phyloP scores from a whole-genome alignment of 129 eudicot genomes.

The Ambrosia trifida region DNA sequence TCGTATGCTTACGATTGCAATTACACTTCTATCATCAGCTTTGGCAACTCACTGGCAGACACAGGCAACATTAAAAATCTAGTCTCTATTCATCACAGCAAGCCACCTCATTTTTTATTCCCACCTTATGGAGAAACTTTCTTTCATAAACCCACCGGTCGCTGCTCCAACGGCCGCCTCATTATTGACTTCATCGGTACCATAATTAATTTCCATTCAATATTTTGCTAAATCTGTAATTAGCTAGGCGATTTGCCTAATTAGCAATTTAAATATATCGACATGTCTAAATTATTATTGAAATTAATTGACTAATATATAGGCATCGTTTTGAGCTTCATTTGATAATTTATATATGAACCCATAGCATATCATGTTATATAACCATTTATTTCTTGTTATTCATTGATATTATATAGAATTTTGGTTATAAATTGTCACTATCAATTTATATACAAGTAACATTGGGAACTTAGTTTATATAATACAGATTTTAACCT shows the following conservation, averaged over 20 bases:
- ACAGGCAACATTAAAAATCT: constrained; percentile 37
- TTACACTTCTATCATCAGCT: constrained; percentile 44
- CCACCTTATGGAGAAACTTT: constrained; percentile 49
- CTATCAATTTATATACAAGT: too few relatives aligned
- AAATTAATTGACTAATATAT: too few relatives aligned
- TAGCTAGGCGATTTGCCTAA: too few relatives aligned
- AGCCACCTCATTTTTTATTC: neutral
- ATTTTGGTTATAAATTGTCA: too few relatives aligned
- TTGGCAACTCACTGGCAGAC: constrained; percentile 56
- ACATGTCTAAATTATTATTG: too few relatives aligned
- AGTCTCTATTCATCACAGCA: neutral
- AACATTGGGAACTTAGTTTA: too few relatives aligned
- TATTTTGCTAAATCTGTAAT: neutral
- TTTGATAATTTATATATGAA: too few relatives aligned
- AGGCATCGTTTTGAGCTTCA: too few relatives aligned
- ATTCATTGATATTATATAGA: too few relatives aligned
- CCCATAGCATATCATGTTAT: too few relatives aligned
- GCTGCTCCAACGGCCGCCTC: constrained; percentile 53
- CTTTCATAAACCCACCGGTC: constrained; percentile 52
- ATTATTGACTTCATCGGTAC: constrained; percentile 49
- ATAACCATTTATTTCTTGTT: too few relatives aligned
- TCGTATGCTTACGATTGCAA: constrained; percentile 13
- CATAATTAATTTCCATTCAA: neutral
- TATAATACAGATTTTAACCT: neutral
- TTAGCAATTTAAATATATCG: too few relatives aligned